A percentile compares a stretch with the other conserved stretches of the same genome.
phyloP scores from a whole-genome alignment of 2,329 filamentous ascomycete genomes.

The Xylariaceae sp. region DNA sequence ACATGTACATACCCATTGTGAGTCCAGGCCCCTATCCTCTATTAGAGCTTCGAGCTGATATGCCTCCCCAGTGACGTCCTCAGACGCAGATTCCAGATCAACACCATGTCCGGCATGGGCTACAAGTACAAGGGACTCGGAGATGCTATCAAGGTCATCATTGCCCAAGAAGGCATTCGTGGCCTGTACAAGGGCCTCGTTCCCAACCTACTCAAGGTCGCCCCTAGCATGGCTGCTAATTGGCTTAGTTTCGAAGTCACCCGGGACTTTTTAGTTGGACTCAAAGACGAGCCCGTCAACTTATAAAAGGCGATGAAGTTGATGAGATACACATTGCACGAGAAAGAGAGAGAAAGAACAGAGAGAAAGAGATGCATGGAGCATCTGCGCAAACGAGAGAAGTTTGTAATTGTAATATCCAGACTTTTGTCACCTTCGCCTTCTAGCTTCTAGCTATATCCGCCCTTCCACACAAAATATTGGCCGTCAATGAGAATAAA shows the following conservation, averaged over 20 bases:
- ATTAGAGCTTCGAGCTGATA: slow-evolving; percentile 21
- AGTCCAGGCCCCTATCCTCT: slow-evolving; percentile 35
- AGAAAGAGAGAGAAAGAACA: neutral
- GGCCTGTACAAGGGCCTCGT: slow-evolving; percentile 95
- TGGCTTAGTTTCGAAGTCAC: slow-evolving; percentile 97
- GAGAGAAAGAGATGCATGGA: neutral
- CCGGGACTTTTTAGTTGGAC: slow-evolving; percentile 71
- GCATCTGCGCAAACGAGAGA: neutral
- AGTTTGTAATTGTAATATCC: neutral
- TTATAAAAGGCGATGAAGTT: slow-evolving; percentile 19
- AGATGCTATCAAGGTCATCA: slow-evolving; percentile 77
- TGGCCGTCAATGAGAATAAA: no score
- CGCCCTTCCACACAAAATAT: neutral
- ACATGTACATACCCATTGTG: slow-evolving; percentile 98
- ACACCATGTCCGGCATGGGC: slow-evolving; percentile 98
- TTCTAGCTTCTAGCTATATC: neutral
- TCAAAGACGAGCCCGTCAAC: slow-evolving; percentile 43
- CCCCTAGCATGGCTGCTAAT: slow-evolving; percentile 96
- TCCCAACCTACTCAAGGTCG: slow-evolving; percentile 93
- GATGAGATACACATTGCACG: neutral
- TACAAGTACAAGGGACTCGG: slow-evolving; percentile 87
- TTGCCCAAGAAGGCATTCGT: slow-evolving; percentile 73
- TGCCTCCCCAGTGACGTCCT: slow-evolving; percentile 66
- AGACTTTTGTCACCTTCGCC: neutral
- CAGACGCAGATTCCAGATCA: slow-evolving; percentile 92